These are phyloP conservation scores for Amanita muscaria DNA, from an alignment of 768 basidiomycete species.

Conservation along the genomic window DNA sequence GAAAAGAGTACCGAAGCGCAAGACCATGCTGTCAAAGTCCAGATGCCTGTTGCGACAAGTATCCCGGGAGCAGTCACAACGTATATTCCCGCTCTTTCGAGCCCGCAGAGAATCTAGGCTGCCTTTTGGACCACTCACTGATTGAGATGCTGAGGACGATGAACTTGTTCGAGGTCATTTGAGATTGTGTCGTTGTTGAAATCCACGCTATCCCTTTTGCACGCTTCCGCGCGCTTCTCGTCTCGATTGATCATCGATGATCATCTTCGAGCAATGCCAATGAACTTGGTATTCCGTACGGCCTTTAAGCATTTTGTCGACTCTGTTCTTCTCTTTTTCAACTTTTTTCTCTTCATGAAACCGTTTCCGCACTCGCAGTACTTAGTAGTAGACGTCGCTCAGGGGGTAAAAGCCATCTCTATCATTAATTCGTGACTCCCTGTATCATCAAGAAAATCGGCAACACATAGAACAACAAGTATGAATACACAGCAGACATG, in stretches of 20 bases:
- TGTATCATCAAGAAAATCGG: constrained; percentile 2
- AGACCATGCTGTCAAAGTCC: constrained; percentile 60
- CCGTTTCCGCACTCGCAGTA: constrained; percentile 41
- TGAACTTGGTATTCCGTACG: constrained; percentile 57
- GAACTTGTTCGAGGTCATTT: constrained; percentile 43
- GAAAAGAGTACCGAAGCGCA: constrained; percentile 85
- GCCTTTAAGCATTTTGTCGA: constrained; percentile 28
- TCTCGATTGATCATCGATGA: constrained; percentile 42
- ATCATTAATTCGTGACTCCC: no score
- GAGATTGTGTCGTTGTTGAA: constrained; percentile 27
- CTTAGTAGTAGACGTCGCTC: constrained; percentile 42
- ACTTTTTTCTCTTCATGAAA: background rate
- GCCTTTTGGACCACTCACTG: background rate
- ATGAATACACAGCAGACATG: constrained; percentile 5
- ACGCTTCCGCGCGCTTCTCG: constrained; percentile 59
- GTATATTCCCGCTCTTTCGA: constrained; percentile 66
- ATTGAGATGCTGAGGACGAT: constrained; percentile 72
- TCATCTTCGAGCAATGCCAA: constrained; percentile 61
- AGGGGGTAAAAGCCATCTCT: background rate
- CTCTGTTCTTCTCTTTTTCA: constrained; percentile 40
- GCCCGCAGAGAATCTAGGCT: constrained; percentile 71
- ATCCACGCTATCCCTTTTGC: constrained; percentile 41
- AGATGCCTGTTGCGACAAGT: constrained; percentile 64
- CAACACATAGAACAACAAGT: constrained; percentile 9
- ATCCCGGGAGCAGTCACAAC: constrained; percentile 72